Evolutionary conservation across 2,329 filamentous ascomycete species (phyloP).

Genomic region (Fusarium newnesense): DNA sequence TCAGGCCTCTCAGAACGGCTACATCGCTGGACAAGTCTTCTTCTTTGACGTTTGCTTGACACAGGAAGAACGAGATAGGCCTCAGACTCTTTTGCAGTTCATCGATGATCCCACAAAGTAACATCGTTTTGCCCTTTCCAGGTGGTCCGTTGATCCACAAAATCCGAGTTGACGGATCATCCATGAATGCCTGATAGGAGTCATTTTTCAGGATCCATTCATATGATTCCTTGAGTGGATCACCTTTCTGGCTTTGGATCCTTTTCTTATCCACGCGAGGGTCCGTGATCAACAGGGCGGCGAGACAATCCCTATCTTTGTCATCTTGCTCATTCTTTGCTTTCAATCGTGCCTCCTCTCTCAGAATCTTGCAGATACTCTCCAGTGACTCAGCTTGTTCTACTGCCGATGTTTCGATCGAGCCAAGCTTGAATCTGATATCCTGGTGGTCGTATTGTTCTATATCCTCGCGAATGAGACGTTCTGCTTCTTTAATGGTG

Average conservation of each 20-base stretch:
- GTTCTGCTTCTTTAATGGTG: neutral
- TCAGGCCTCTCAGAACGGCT: rapidly evolving
- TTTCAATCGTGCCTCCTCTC: rapidly evolving
- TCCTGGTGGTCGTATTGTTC: neutral
- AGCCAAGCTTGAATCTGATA: rapidly evolving
- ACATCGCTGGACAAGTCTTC: rapidly evolving
- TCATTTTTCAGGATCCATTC: rapidly evolving
- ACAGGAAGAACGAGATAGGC: rapidly evolving
- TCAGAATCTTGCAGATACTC: rapidly evolving
- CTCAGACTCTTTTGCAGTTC: rapidly evolving
- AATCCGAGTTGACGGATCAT: rapidly evolving
- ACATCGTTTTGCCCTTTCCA: rapidly evolving
- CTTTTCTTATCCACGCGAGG: neutral
- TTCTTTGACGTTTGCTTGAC: neutral
- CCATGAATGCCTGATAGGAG: rapidly evolving
- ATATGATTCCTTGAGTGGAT: neutral
- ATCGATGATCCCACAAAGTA: rapidly evolving
- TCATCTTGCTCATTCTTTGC: rapidly evolving
- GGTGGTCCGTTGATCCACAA: rapidly evolving
- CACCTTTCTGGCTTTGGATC: rapidly evolving
- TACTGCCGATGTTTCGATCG: rapidly evolving
- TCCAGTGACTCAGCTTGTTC: rapidly evolving
- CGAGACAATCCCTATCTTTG: rapidly evolving
- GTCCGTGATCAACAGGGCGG: rapidly evolving
- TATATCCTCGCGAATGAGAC: rapidly evolving